phyloP scores from a whole-genome alignment of 2,329 filamentous ascomycete genomes.

The Purpureocillium takamizusanense region DNA sequence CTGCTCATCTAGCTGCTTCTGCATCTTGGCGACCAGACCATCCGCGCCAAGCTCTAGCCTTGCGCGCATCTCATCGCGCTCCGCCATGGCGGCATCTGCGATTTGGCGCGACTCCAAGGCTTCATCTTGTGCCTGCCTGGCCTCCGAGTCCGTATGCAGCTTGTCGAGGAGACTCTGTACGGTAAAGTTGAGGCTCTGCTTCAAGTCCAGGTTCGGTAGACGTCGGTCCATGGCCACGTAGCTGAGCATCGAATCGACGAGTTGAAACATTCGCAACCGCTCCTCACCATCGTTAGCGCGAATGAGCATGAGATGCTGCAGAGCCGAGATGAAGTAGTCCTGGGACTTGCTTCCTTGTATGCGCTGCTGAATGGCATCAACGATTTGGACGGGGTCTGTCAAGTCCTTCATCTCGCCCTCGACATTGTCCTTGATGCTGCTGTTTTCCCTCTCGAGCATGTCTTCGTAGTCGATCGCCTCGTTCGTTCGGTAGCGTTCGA shows the following conservation, averaged over 20 bases:
- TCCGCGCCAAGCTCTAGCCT: conserved; percentile 87
- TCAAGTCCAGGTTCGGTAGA: conserved; percentile 92
- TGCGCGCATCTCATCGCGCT: conserved; percentile 88
- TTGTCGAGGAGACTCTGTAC: conserved; percentile 93
- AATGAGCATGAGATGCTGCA: conserved; percentile 91
- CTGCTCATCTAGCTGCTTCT: conserved; percentile 92
- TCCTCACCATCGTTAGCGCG: conserved; percentile 89
- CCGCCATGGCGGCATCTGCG: conserved; percentile 89
- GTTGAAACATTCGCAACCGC: conserved; percentile 87
- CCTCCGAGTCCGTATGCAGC: conserved; percentile 92
- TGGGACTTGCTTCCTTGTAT: conserved; percentile 77
- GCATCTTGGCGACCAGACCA: conserved; percentile 83
- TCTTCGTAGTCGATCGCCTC: conserved; percentile 98
- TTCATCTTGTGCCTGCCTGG: conserved; percentile 84
- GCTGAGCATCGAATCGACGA: conserved; percentile 97
- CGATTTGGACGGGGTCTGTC: conserved; percentile 86
- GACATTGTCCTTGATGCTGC: conserved; percentile 79
- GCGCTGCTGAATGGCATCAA: conserved; percentile 82
- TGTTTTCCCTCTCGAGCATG: conserved; percentile 83
- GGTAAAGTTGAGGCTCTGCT: conserved; percentile 95
- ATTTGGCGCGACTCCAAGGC: conserved; percentile 84
- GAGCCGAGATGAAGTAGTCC: conserved; percentile 90
- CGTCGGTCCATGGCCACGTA: conserved; percentile 98
- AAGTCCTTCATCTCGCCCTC: conserved; percentile 86
- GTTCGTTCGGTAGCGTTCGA: conserved; percentile 85